Conservation (phyloP, 2,329 filamentous ascomycete genomes). For the Canariomyces notabilis region DNA sequence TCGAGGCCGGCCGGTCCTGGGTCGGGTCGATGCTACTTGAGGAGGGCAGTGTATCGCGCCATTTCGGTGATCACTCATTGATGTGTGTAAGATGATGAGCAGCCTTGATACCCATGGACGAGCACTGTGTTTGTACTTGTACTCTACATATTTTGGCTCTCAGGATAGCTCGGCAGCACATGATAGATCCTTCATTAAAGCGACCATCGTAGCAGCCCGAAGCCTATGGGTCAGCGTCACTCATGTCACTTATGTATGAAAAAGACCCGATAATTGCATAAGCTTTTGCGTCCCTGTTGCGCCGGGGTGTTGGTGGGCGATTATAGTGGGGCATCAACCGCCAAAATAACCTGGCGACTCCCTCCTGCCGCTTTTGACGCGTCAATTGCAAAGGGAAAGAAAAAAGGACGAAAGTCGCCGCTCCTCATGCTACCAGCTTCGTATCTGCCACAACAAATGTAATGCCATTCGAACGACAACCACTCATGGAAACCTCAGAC, state of each 20-base stretch:
- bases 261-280: slow-evolving; percentile 6
- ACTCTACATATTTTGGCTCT: too few species aligned
- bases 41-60: slow-evolving; percentile 64
- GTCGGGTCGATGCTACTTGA: slow-evolving; percentile 67
- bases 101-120: too few species aligned
- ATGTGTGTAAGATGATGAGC: slow-evolving; percentile 60
- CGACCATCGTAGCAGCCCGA: too few species aligned
- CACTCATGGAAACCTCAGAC: slow-evolving; percentile 51
- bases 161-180: too few species aligned
- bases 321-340: slow-evolving; percentile 16
- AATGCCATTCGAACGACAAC: slow-evolving; percentile 40
- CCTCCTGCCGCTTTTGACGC: slow-evolving; percentile 19
- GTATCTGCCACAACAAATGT: slow-evolving; percentile 22
- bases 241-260: too few species aligned
- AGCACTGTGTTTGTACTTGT: too few species aligned
- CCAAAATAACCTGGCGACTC: slow-evolving; percentile 26
- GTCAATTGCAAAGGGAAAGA: slow-evolving; percentile 22
- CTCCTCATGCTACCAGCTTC: slow-evolving; percentile 4
- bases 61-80: slow-evolving; percentile 76
- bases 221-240: too few species aligned
- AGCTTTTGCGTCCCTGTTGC: neutral
- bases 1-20: slow-evolving; percentile 79
- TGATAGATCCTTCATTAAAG: too few species aligned
- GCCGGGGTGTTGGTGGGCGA: neutral
- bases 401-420: slow-evolving; percentile 10